Percentiles rank a stretch among this genome's conserved stretches.
phyloP scores from a whole-genome alignment of 805 yeast genomes.

The Schizosaccharomyces cryophilus region DNA sequence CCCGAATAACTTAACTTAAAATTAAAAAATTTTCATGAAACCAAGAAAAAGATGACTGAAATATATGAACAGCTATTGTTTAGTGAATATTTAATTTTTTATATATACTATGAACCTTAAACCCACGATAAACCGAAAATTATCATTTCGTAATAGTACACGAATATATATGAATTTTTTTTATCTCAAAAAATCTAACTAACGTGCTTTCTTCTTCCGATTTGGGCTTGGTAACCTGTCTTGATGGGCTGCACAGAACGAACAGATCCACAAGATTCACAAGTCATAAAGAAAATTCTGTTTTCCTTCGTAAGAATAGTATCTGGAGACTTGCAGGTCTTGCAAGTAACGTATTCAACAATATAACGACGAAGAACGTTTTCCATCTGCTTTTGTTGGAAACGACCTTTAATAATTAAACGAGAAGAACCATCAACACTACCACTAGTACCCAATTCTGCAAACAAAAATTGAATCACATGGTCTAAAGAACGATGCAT shows the following conservation, averaged over 20 bases:
- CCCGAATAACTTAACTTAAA: not conserved
- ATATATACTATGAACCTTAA: too few species aligned
- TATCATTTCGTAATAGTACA: too few species aligned
- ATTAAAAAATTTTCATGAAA: not conserved
- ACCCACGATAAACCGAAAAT: too few species aligned
- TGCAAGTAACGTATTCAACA: conserved; percentile 89
- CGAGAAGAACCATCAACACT: conserved; percentile 96
- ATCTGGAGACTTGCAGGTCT: conserved; percentile 94
- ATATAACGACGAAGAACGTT: conserved; percentile 88
- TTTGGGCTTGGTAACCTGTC: conserved; percentile 98
- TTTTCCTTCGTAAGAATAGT: conserved; percentile 91
- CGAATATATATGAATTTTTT: too few species aligned
- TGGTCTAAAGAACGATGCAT: conserved; percentile 94
- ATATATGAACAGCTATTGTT: not conserved
- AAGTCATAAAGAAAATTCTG: conserved; percentile 89
- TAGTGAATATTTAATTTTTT: too few species aligned
- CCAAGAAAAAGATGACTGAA: not conserved
- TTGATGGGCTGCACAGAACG: conserved; percentile 92
- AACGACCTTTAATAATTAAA: conserved; percentile 90
- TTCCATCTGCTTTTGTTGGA: conserved; percentile 93
- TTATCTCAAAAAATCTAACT: not conserved
- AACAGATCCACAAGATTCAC: conserved; percentile 94
- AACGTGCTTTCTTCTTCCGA: conserved; percentile 44
- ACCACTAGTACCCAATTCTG: conserved; percentile 98
- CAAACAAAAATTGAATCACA: conserved; percentile 84